A percentile compares a stretch with the other conserved stretches of the same genome.
These are phyloP conservation scores for Diplotaxis tenuifolia DNA, from an alignment of 345 rosid genomes.

Conservation along the genomic window DNA sequence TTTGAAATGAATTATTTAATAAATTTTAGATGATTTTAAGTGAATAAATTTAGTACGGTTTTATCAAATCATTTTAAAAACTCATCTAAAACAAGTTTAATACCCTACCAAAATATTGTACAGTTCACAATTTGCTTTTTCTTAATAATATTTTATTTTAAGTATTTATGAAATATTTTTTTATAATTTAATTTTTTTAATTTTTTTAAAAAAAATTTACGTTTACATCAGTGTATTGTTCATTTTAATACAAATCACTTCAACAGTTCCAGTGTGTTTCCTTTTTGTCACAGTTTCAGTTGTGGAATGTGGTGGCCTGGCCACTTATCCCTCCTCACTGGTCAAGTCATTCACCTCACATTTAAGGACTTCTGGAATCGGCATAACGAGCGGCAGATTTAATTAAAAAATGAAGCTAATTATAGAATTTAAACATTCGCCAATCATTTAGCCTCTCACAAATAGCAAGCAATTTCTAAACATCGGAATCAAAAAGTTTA, in stretches of 20 bases:
- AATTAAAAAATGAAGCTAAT: slow-evolving; percentile 2
- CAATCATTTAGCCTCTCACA: slow-evolving; percentile 28
- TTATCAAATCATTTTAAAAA: too few species aligned
- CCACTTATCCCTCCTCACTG: background rate
- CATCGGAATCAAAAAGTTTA: background rate
- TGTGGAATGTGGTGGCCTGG: background rate
- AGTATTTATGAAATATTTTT: too few species aligned
- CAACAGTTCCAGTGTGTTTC: background rate
- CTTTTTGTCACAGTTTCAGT: background rate
- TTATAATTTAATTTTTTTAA: too few species aligned
- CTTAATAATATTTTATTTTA: background rate
- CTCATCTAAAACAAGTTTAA: too few species aligned
- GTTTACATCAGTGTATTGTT: background rate
- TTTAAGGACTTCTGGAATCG: background rate
- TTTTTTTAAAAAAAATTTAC: too few species aligned
- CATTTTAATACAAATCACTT: background rate
- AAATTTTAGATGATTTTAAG: too few species aligned
- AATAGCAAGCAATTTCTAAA: slow-evolving; percentile 32
- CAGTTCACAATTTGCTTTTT: too few species aligned
- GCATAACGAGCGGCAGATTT: background rate
- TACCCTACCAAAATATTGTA: too few species aligned
- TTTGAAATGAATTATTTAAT: too few species aligned
- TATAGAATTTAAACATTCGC: slow-evolving; percentile 28
- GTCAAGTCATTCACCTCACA: slow-evolving; percentile 8
- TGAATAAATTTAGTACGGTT: too few species aligned